Evolutionary conservation across 495 filamentous ascomycete genomes (phyloP).

Genomic region (Aspergillus biplanus): DNA sequence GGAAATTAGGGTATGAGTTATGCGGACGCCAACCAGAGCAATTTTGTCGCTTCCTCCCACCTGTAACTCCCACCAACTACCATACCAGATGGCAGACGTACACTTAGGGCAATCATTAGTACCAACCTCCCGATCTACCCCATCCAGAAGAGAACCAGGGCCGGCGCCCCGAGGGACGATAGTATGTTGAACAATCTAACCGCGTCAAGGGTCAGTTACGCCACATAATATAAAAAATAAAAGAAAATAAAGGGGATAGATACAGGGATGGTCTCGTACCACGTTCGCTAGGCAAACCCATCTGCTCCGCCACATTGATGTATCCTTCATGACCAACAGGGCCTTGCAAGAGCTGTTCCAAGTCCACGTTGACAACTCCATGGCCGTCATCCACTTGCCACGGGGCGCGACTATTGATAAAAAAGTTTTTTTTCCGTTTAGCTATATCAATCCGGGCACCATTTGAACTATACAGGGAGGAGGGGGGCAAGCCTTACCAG

Average conservation of each 20-base stretch:
- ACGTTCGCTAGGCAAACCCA: conserved; percentile 60
- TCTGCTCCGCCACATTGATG: conserved; percentile 64
- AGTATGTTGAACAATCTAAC: conserved; percentile 49
- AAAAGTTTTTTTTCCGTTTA: neutral
- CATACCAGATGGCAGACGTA: neutral
- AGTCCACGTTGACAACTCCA: conserved; percentile 35
- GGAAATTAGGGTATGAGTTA: conserved; percentile 14
- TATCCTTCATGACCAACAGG: conserved; percentile 62
- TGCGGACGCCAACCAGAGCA: neutral
- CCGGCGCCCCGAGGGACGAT: conserved; percentile 42
- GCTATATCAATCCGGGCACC: neutral
- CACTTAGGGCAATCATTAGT: conserved; percentile 1
- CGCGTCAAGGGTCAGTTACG: conserved; percentile 7
- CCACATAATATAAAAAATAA: neutral
- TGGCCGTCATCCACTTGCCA: conserved; percentile 62
- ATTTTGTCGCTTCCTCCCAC: neutral
- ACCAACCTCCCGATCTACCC: conserved; percentile 13
- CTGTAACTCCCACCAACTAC: neutral
- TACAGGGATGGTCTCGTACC: conserved; percentile 48
- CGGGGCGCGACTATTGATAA: conserved; percentile 51
- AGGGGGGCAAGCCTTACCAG: conserved; percentile 43
- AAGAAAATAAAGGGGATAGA: conserved; percentile 8
- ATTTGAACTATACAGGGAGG: neutral
- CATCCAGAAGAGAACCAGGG: conserved; percentile 30
- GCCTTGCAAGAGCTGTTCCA: conserved; percentile 42